Conservation (phyloP, 1,284 basidiomycete species). For the Sparassis latifolia region DNA sequence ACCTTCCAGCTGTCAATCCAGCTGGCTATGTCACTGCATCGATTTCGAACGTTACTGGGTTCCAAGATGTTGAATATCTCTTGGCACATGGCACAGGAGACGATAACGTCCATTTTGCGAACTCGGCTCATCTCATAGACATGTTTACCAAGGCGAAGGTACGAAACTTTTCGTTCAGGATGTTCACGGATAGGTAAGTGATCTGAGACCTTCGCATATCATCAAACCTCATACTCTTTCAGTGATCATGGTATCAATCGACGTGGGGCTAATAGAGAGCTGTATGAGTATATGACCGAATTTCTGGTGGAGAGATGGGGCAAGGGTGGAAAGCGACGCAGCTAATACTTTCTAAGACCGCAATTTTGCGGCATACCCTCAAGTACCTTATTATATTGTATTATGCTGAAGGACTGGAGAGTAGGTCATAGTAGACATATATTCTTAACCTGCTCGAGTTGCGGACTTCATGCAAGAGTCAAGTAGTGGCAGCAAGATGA, state of each 20-base stretch:
- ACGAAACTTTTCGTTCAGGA: conserved; percentile 81
- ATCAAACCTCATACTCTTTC: conserved; percentile 4
- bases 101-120: conserved; percentile 92
- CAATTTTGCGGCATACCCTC: conserved; percentile 2
- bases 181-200: conserved; percentile 90
- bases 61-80: conserved; percentile 72
- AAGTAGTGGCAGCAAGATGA: too few relatives aligned
- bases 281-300: conserved; percentile 81
- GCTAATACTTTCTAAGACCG: conserved; percentile 31
- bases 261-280: conserved; percentile 76
- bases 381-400: too few relatives aligned
- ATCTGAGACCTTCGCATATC: background rate
- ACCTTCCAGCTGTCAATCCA: conserved; percentile 69
- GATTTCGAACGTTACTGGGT: conserved; percentile 81
- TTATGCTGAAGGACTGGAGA: too few relatives aligned
- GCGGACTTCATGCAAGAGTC: too few relatives aligned
- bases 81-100: conserved; percentile 92
- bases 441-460: too few relatives aligned
- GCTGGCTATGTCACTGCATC: conserved; percentile 82
- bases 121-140: conserved; percentile 87
- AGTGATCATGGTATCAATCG: conserved; percentile 76
- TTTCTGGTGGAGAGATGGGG: conserved; percentile 93
- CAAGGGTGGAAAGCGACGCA: conserved; percentile 61
- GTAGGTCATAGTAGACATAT: too few relatives aligned
- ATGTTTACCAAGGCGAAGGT: conserved; percentile 80